Base-by-base conservation (phyloP, 768 basidiomycete species). In the Tylopilus plumbeoviolaceoides region DNA sequence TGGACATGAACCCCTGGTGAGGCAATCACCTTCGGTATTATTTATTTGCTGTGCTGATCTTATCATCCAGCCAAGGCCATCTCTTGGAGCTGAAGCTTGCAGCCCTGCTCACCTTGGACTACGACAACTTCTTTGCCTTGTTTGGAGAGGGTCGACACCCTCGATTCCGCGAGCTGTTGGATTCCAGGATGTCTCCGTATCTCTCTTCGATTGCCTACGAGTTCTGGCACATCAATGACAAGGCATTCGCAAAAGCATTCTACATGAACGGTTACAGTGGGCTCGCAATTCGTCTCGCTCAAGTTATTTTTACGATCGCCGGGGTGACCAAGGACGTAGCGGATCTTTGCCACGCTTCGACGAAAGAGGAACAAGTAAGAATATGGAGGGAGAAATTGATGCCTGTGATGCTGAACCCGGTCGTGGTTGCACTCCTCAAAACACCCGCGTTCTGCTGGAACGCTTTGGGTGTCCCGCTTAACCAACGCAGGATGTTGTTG, bases 21-120 rank as follows among this genome's bases (percentile, higher is more conserved):
- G 62, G 44, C 14, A n/a, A 31, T 39, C 33, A 33, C 8, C 12
- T 15, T 45, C 31, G 14, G 28, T 30, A 30, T 10, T 7, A 27
- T 5, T 5, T 3, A 43, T 5, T 5, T 3, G 43, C 38, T 1
- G 40, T 36, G 30, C 39, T 56, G 30, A 62, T 35, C 20, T 9
- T 20, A 20, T 40, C 5, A 15, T 47, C 28, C 18, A 80, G 83
- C 60, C 87, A 89, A 75, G 84, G 84, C 3, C 88, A 90, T 65
- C 76, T 91, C 10, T 73, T 90, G 27, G 89, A 91, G 68, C 76
- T 91, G 31, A 91, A 90, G 68, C 78, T 90, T 2, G 88, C 88
- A 3, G 78, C 82, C 0, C 74, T 85, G 50, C 74, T 79, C 53
- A 68, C 64, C 30, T 73, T 90, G 7, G 68, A 72, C 0, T 83